Evolutionary conservation across 1,139 yeast species (phyloP).

Genomic region (Yarrowia galli): DNA sequence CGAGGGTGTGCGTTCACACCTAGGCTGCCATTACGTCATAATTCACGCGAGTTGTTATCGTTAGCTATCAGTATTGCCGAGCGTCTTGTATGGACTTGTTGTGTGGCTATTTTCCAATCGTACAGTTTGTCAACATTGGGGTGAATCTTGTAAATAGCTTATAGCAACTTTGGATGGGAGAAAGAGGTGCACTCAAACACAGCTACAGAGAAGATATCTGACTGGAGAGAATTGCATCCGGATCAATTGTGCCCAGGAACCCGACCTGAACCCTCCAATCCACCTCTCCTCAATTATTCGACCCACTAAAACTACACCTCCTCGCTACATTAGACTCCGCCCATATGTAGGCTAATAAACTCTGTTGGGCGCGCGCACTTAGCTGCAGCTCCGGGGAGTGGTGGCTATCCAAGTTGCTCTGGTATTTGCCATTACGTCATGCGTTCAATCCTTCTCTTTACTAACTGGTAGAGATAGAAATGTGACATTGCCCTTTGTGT

Average conservation of each 20-base stretch:
- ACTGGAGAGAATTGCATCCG: no score
- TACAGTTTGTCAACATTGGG: no score
- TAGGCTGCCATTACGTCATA: neutral
- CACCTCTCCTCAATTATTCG: neutral
- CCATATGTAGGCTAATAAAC: constrained; percentile 7
- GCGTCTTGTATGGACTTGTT: no score
- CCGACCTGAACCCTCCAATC: neutral
- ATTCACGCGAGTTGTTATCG: no score
- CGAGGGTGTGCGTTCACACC: neutral
- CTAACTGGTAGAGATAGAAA: neutral
- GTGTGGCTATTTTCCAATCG: no score
- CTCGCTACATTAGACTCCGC: constrained; percentile 3
- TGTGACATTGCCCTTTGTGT: neutral
- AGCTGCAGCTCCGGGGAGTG: constrained; percentile 3
- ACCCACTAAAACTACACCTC: neutral
- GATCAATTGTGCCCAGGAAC: neutral
- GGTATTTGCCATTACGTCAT: constrained; percentile 12
- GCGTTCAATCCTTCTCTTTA: no score
- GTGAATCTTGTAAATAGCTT: no score
- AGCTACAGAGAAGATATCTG: no score
- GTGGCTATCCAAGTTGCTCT: constrained; percentile 11
- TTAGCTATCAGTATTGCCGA: no score
- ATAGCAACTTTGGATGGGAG: no score
- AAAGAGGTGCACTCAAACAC: no score
- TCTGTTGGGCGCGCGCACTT: constrained; percentile 6